Evolutionary conservation across 2,329 filamentous ascomycete species (phyloP).

Genomic region (Phaeomoniella chlamydospora): DNA sequence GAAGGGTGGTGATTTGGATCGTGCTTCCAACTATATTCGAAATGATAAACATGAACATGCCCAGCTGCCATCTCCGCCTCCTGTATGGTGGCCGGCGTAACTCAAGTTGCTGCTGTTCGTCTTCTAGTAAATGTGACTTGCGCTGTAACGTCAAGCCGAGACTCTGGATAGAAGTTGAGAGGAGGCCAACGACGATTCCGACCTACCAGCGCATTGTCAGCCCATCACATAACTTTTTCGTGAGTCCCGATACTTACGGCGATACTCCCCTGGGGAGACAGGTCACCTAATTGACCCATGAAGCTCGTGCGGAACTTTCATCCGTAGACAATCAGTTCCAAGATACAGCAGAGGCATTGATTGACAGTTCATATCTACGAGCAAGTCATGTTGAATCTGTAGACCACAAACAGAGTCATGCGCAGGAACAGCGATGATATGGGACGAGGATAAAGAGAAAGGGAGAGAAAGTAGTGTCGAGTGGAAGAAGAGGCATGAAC

Average conservation of each 20-base stretch:
- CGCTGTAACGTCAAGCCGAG: constrained; percentile 89
- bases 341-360: too few relatives aligned
- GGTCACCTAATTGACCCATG: constrained; percentile 43
- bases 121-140: constrained; percentile 95
- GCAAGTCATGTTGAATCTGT: too few relatives aligned
- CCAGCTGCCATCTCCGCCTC: constrained; percentile 83
- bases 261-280: constrained; percentile 66
- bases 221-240: constrained; percentile 1
- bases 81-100: constrained; percentile 74
- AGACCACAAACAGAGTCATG: too few relatives aligned
- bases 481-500: too few relatives aligned
- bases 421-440: too few relatives aligned
- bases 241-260: constrained; percentile 40
- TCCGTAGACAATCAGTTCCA: neutral
- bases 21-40: constrained; percentile 90
- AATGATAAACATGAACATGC: constrained; percentile 93
- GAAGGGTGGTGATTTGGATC: constrained; percentile 92
- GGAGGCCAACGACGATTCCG: constrained; percentile 79
- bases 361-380: too few relatives aligned
- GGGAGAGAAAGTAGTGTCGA: too few relatives aligned
- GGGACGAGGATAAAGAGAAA: too few relatives aligned
- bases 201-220: constrained; percentile 40
- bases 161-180: constrained; percentile 91
- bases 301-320: neutral
- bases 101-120: constrained; percentile 73